phyloP scores from a whole-genome alignment of 2,329 filamentous ascomycete genomes.

The Sphaerulina vaccinii region DNA sequence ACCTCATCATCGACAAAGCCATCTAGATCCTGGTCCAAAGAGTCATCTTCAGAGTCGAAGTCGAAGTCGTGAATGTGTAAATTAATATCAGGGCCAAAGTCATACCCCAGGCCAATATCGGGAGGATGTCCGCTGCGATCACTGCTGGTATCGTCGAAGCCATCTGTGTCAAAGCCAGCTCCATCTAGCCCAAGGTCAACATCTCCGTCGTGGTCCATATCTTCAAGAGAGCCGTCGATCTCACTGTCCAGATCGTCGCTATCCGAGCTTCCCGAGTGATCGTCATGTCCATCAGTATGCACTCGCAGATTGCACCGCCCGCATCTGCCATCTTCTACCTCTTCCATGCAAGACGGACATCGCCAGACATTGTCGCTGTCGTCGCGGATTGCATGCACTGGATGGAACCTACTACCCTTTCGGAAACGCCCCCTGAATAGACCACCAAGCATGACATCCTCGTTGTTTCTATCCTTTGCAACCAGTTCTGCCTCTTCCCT shows the following conservation, averaged over 20 bases:
- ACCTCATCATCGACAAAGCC: conserved; percentile 22
- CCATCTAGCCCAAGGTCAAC: conserved; percentile 22
- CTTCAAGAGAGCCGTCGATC: conserved; percentile 45
- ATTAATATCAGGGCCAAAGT: background rate
- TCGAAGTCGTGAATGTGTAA: background rate
- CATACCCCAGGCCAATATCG: background rate
- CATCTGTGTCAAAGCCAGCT: conserved; percentile 7
- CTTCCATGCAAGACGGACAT: conserved; percentile 63
- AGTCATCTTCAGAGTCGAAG: conserved; percentile 13
- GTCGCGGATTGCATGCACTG: conserved; percentile 50
- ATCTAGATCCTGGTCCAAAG: conserved; percentile 23
- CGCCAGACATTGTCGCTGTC: conserved; percentile 60
- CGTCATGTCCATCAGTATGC: conserved; percentile 39
- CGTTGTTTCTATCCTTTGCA: conserved; percentile 59
- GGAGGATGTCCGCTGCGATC: too few relatives aligned
- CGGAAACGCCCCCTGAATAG: conserved; percentile 64
- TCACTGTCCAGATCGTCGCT: conserved; percentile 35
- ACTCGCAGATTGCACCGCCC: conserved; percentile 54
- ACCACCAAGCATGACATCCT: conserved; percentile 51
- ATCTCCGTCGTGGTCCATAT: conserved; percentile 36
- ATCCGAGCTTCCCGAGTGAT: conserved; percentile 42
- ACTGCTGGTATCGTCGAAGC: conserved; percentile 9
- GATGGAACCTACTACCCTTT: conserved; percentile 25
- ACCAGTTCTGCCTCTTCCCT: conserved; percentile 60
- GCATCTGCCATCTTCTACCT: conserved; percentile 62